Evolutionary conservation across 1,139 yeast species (phyloP).

Genomic region (Eremothecium coryli): DNA sequence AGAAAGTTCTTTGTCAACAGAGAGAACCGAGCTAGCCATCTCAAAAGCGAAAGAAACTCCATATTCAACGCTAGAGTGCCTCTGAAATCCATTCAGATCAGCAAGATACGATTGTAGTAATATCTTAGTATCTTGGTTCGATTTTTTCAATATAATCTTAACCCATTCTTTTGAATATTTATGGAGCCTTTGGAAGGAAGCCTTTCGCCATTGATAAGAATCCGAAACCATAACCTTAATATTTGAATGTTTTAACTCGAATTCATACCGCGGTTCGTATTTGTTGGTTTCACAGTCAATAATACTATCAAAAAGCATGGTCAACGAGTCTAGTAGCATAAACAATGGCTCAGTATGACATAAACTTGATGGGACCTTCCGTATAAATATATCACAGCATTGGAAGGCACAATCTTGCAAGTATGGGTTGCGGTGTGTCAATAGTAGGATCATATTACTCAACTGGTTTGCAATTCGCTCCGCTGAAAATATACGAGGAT

Average conservation of each 20-base stretch:
- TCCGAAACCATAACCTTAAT: constrained; percentile 64
- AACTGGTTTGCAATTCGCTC: constrained; percentile 62
- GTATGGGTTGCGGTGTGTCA: constrained; percentile 70
- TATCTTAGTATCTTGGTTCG: constrained; percentile 68
- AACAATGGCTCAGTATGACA: constrained; percentile 68
- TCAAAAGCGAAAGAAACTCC: constrained; percentile 88
- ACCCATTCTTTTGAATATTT: constrained; percentile 63
- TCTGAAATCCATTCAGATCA: constrained; percentile 28
- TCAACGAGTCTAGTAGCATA: constrained; percentile 70
- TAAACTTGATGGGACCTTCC: constrained; percentile 66
- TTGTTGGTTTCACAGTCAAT: constrained; percentile 81
- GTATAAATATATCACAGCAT: constrained; percentile 64
- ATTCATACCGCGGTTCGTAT: constrained; percentile 72
- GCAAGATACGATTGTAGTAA: constrained; percentile 70
- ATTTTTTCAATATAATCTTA: constrained; percentile 40
- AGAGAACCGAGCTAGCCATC: constrained; percentile 65
- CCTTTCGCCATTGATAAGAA: constrained; percentile 65
- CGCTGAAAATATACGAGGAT: constrained; percentile 39
- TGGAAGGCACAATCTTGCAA: constrained; percentile 76
- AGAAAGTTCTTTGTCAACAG: constrained; percentile 50
- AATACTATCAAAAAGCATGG: constrained; percentile 68
- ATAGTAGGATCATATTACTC: constrained; percentile 53
- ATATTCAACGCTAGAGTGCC: constrained; percentile 42
- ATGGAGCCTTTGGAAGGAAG: constrained; percentile 54
- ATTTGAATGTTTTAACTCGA: constrained; percentile 51